Percentiles rank a stretch among this genome's conserved stretches.
phyloP scores from a whole-genome alignment of 495 filamentous ascomycete species.

The Bryoglossum gracile region DNA sequence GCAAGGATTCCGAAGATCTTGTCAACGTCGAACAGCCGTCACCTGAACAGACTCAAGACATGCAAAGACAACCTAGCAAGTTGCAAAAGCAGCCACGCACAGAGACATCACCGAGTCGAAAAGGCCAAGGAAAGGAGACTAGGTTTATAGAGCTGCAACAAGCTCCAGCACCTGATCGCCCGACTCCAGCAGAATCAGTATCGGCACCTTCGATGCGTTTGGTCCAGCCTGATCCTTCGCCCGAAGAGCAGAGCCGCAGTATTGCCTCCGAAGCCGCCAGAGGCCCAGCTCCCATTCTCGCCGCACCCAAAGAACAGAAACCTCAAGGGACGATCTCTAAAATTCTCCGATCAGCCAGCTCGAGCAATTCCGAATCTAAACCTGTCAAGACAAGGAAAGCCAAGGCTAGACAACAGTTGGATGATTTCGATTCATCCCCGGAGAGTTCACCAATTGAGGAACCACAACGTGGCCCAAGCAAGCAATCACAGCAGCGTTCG shows the following conservation, averaged over 20 bases:
- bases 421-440: conserved; percentile 41
- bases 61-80: conserved; percentile 58
- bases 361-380: conserved; percentile 33
- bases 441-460: conserved; percentile 33
- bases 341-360: conserved; percentile 26
- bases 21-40: conserved; percentile 19
- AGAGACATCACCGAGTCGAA: conserved; percentile 46
- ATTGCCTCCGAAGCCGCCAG: conserved; percentile 20
- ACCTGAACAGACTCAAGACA: conserved; percentile 24
- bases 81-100: conserved; percentile 63
- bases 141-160: conserved; percentile 33
- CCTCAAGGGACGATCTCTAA: conserved; percentile 27
- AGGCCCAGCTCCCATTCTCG: conserved; percentile 4
- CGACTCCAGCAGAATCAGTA: conserved; percentile 30
- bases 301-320: conserved; percentile 19
- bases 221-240: conserved; percentile 44
- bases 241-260: conserved; percentile 25
- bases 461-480: conserved; percentile 21
- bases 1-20: conserved; percentile 25
- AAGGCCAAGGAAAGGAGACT: conserved; percentile 23
- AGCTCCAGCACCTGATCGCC: conserved; percentile 18
- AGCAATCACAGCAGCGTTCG: conserved; percentile 16
- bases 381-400: conserved; percentile 46
- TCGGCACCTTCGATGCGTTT: conserved; percentile 50
- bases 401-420: conserved; percentile 38